Evolutionary conservation across 495 filamentous ascomycete genomes (phyloP).

Genomic region (Aspergillus biplanus): DNA sequence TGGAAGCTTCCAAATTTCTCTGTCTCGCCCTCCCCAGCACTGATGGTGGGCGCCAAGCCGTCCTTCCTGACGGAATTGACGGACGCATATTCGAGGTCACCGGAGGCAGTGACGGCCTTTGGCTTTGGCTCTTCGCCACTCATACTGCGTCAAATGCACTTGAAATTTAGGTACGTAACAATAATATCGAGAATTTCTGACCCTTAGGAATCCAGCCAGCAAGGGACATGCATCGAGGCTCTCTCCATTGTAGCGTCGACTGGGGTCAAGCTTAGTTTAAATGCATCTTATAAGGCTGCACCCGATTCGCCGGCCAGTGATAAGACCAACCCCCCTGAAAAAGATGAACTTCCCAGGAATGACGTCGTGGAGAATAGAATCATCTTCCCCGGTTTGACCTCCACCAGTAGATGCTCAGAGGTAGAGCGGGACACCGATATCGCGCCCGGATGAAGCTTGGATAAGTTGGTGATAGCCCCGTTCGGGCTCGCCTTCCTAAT

Average conservation of each 20-base stretch:
- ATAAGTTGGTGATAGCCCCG: background rate
- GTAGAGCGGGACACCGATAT: too few relatives aligned
- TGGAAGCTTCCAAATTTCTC: constrained; percentile 9
- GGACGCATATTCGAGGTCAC: background rate
- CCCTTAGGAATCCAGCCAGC: background rate
- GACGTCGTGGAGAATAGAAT: background rate
- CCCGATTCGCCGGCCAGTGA: background rate
- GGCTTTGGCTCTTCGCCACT: constrained; percentile 10
- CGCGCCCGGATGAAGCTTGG: background rate
- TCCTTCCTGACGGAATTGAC: background rate
- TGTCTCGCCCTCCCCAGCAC: constrained; percentile 7
- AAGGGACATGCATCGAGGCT: background rate
- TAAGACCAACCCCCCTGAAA: background rate
- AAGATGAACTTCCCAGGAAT: background rate
- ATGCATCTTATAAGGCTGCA: background rate
- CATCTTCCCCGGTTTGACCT: too few relatives aligned
- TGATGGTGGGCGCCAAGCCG: constrained; percentile 2
- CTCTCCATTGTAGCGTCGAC: background rate
- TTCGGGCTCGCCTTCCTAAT: constrained; percentile 13
- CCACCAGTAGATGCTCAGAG: too few relatives aligned
- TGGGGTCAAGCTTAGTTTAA: background rate
- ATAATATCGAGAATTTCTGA: background rate
- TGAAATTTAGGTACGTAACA: background rate
- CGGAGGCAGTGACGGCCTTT: background rate
- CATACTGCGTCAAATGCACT: background rate